Conservation (phyloP, 768 basidiomycete genomes). For the Hysterangium stoloniferum region DNA sequence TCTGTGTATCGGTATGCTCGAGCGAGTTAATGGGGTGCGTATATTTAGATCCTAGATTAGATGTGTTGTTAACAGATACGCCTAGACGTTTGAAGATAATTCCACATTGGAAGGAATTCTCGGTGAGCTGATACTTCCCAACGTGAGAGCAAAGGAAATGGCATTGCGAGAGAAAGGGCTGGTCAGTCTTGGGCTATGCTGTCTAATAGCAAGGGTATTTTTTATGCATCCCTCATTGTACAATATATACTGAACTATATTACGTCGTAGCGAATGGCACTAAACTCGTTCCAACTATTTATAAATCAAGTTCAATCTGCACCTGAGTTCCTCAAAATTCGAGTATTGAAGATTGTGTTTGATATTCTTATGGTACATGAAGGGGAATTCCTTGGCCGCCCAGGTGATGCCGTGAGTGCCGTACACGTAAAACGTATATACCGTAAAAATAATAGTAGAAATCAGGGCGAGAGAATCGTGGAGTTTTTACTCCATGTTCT, state of each 20-base stretch:
- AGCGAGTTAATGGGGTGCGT: constrained; percentile 77
- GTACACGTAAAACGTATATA: constrained; percentile 7
- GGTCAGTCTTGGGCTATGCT: constrained; percentile 73
- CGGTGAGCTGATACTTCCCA: constrained; percentile 84
- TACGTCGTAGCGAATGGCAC: constrained; percentile 33
- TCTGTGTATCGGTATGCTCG: constrained; percentile 76
- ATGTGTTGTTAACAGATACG: background rate
- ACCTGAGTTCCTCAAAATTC: constrained; percentile 57
- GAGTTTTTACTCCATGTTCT: constrained; percentile 56
- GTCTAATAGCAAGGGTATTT: constrained; percentile 67
- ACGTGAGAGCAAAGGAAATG: constrained; percentile 82
- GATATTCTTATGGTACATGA: constrained; percentile 86
- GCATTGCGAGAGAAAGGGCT: constrained; percentile 75
- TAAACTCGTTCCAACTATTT: constrained; percentile 72
- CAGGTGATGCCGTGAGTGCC: constrained; percentile 19
- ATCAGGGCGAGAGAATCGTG: constrained; percentile 48
- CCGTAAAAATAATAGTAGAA: background rate
- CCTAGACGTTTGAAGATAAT: constrained; percentile 57
- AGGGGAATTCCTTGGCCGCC: constrained; percentile 46
- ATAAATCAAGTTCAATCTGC: constrained; percentile 60
- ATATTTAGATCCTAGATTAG: background rate
- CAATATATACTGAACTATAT: too few species aligned
- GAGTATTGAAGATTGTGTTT: constrained; percentile 73
- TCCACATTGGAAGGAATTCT: constrained; percentile 58
- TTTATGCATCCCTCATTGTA: background rate